A percentile compares a stretch with the other conserved stretches of the same genome.
Evolutionary conservation across 768 basidiomycete species (phyloP).

Genomic region (Phlegmacium glaucopus): DNA sequence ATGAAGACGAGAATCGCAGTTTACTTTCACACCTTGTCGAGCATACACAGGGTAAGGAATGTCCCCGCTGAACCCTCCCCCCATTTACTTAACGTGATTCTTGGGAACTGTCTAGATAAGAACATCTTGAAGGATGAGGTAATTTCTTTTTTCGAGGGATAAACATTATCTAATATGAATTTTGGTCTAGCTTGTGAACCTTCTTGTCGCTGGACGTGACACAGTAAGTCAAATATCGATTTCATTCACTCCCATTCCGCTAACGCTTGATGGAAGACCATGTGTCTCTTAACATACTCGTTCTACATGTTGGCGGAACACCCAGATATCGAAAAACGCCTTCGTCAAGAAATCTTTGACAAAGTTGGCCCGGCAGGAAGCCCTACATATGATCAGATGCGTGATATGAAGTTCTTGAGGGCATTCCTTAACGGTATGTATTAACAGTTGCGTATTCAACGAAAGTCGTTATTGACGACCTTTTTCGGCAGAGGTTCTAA

Average conservation of each 20-base stretch:
- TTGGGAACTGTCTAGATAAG: conserved; percentile 11
- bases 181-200: conserved; percentile 13
- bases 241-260: not conserved
- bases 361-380: conserved; percentile 32
- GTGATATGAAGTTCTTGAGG: conserved; percentile 40
- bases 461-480: not conserved
- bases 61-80: not conserved
- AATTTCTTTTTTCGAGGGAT: not conserved
- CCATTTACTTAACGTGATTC: not conserved
- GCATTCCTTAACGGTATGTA: conserved; percentile 32
- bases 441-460: not conserved
- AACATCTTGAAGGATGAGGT: conserved; percentile 36
- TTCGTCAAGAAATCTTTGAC: conserved; percentile 39
- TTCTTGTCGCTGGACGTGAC: conserved; percentile 15
- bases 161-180: not conserved
- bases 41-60: conserved; percentile 34
- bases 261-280: conserved; percentile 25
- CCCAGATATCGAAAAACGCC: conserved; percentile 34
- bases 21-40: conserved; percentile 49
- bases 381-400: conserved; percentile 43
- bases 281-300: conserved; percentile 36
- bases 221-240: conserved; percentile 25
- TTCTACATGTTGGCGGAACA: conserved; percentile 43
- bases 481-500: conserved; percentile 34
- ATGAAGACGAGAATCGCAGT: conserved; percentile 20